Evolutionary conservation across 139 green algal genomes (phyloP).

Genomic region (Mesotaenium endlicherianum): DNA sequence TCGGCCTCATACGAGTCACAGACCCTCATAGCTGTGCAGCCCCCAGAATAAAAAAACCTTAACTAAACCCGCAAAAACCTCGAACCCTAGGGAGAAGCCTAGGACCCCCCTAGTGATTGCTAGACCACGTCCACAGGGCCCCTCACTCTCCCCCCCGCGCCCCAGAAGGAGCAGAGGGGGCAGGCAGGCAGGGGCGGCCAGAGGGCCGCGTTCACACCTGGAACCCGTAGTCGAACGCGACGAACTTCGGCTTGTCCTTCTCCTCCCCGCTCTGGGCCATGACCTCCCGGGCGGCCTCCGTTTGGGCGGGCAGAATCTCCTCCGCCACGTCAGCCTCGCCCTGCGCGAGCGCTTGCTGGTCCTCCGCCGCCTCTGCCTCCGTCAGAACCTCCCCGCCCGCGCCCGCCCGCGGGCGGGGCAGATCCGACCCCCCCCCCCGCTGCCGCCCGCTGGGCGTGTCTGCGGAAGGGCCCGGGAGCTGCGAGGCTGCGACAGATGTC

Average conservation of each 20-base stretch:
- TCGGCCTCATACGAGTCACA: too few species aligned
- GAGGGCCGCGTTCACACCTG: constrained; percentile 6
- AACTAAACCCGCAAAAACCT: neutral
- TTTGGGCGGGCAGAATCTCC: neutral
- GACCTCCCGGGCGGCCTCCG: neutral
- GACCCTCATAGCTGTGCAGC: neutral
- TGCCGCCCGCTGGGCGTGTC: too few species aligned
- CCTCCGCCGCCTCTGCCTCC: neutral
- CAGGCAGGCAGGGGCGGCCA: neutral
- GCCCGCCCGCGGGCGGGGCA: neutral
- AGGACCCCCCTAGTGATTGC: neutral
- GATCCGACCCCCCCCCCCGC: neutral
- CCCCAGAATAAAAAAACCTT: neutral
- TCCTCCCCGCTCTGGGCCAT: neutral
- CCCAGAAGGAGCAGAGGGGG: neutral
- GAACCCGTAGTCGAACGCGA: constrained; percentile 39
- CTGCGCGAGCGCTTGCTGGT: neutral
- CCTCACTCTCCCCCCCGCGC: neutral
- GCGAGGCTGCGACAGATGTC: too few species aligned
- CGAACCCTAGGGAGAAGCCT: neutral
- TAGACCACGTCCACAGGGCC: neutral
- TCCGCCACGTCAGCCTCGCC: neutral
- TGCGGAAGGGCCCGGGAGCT: too few species aligned
- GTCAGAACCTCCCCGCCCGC: neutral
- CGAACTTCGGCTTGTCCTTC: constrained; percentile 16